Evolutionary conservation across 2,329 filamentous ascomycete species (phyloP).

Genomic region (Cadophora gregata): DNA sequence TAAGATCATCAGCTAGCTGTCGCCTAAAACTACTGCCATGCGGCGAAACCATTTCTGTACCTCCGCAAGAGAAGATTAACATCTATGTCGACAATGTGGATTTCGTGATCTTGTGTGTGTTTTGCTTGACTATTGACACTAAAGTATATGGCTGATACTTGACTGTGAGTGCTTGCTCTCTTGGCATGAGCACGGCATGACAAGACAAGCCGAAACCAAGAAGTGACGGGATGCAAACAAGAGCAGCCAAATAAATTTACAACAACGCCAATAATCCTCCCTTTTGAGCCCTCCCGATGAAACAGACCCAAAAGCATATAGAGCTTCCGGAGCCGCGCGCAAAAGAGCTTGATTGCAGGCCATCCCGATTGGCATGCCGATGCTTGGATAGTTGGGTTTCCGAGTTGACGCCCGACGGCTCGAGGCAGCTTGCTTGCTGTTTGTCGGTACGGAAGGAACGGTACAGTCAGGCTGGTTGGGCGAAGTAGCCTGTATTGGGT

Average conservation of each 20-base stretch:
- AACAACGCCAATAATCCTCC: too few species aligned
- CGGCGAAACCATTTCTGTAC: background rate
- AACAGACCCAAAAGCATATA: background rate
- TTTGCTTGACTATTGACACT: background rate
- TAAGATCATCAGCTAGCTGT: background rate
- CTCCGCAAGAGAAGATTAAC: background rate
- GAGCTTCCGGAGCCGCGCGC: conserved; percentile 24
- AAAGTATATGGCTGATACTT: background rate
- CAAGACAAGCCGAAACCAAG: background rate
- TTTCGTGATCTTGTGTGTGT: background rate
- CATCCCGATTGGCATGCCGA: background rate
- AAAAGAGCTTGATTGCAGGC: background rate
- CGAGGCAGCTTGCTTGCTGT: background rate
- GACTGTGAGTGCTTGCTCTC: background rate
- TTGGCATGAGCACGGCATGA: background rate
- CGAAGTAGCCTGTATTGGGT: background rate
- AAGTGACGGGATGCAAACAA: background rate
- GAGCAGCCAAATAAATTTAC: background rate
- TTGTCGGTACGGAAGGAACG: background rate
- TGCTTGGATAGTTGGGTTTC: conserved; percentile 3
- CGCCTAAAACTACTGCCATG: background rate
- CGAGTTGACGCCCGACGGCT: background rate
- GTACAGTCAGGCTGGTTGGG: conserved; percentile 5
- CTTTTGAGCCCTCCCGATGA: background rate
- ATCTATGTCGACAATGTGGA: background rate